Evolutionary conservation across 768 basidiomycete species (phyloP).

Genomic region (Terana coerulea): DNA sequence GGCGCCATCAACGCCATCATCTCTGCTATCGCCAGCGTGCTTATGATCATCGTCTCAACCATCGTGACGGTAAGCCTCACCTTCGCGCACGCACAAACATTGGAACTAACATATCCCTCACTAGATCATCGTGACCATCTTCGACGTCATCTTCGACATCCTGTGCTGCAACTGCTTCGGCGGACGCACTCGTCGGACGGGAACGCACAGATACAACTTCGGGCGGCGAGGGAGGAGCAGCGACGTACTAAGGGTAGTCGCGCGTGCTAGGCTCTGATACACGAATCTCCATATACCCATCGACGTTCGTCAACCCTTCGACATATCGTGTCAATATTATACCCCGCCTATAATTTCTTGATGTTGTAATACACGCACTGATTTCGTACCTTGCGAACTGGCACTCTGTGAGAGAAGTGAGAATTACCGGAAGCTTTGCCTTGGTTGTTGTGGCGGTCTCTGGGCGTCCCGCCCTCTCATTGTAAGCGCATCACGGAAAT

Average conservation of each 20-base stretch:
- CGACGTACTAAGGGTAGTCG: conserved; percentile 8
- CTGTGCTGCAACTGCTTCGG: conserved; percentile 38
- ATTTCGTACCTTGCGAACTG: no score
- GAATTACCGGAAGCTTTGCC: no score
- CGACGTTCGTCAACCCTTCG: no score
- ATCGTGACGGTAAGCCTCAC: conserved; percentile 51
- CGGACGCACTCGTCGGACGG: conserved; percentile 22
- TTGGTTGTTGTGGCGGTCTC: no score
- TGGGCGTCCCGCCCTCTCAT: no score
- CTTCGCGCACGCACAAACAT: neutral
- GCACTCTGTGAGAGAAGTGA: no score
- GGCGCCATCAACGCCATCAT: conserved; percentile 55
- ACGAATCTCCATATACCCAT: no score
- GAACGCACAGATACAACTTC: conserved; percentile 24
- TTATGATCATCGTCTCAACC: conserved; percentile 57
- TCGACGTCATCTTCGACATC: conserved; percentile 53
- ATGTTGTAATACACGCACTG: no score
- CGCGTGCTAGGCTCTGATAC: no score
- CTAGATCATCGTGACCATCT: conserved; percentile 63
- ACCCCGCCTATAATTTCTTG: no score
- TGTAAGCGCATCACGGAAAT: no score
- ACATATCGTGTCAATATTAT: no score
- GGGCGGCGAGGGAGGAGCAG: conserved; percentile 13
- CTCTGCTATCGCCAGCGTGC: conserved; percentile 52
- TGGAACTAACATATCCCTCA: neutral